These are phyloP conservation scores for Aspergillus sp. DNA, from an alignment of 2,329 filamentous ascomycete species.

Conservation along the genomic window DNA sequence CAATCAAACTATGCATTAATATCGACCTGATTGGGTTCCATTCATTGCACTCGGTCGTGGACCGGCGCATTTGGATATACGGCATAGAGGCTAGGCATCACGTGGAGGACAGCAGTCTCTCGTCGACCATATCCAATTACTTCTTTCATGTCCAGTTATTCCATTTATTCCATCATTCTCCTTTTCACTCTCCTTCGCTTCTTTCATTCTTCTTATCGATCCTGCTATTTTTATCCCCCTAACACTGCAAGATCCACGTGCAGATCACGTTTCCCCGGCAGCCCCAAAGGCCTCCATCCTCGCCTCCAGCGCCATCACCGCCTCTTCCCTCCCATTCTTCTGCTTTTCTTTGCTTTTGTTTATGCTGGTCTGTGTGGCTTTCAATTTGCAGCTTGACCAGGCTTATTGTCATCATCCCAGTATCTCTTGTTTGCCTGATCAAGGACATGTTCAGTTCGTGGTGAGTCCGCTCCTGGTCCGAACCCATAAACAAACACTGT, in stretches of 20 bases:
- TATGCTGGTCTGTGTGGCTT: neutral
- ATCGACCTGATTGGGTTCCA: too few species aligned
- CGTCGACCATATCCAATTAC: too few species aligned
- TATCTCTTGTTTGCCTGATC: neutral
- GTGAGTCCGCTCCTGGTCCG: neutral
- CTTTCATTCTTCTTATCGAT: too few species aligned
- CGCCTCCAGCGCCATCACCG: neutral
- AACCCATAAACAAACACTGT: slow-evolving; percentile 1
- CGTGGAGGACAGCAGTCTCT: neutral
- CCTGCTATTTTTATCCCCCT: too few species aligned
- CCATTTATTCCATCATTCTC: neutral
- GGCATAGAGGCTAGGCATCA: neutral
- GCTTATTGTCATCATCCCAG: neutral
- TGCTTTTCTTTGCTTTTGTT: neutral
- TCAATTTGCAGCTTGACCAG: neutral
- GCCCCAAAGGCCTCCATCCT: neutral
- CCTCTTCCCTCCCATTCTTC: neutral
- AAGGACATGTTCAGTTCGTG: neutral
- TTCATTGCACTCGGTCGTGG: too few species aligned
- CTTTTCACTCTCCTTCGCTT: neutral
- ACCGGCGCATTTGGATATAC: too few species aligned
- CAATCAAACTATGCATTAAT: neutral
- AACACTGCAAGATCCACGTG: neutral
- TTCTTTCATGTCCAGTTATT: too few species aligned
- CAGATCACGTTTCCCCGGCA: slow-evolving; percentile 9